phyloP scores from a whole-genome alignment of 345 rosid species.

The Euphorbia tirucalli region DNA sequence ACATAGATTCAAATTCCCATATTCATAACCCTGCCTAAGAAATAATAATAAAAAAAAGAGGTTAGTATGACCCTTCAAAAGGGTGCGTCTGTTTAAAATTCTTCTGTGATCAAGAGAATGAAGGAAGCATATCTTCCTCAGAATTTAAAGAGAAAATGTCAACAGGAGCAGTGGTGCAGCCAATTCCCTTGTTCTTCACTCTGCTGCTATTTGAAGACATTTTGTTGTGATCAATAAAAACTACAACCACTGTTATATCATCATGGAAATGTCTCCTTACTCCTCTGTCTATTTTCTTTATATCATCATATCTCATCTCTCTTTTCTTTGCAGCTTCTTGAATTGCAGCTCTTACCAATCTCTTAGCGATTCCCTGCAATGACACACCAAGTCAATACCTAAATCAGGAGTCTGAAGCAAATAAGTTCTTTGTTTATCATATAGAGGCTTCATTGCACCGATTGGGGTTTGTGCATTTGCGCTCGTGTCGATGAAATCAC shows the following conservation, averaged over 20 bases:
- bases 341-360: slow-evolving; percentile 35
- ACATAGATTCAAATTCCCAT: background rate
- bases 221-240: slow-evolving; percentile 52
- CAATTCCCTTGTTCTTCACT: slow-evolving; percentile 26
- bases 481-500: no score
- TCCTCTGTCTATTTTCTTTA: slow-evolving; percentile 28
- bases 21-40: background rate
- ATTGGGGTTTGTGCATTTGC: no score
- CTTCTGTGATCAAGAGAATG: no score
- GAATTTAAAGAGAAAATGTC: slow-evolving; percentile 68
- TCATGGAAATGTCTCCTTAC: slow-evolving; percentile 32
- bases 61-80: background rate
- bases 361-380: slow-evolving; percentile 34
- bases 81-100: no score
- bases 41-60: background rate
- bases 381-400: background rate
- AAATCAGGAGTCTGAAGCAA: background rate
- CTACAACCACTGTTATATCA: slow-evolving; percentile 32
- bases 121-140: slow-evolving; percentile 33
- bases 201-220: slow-evolving; percentile 22
- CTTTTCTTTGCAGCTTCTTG: slow-evolving; percentile 33
- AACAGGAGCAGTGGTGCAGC: slow-evolving; percentile 61
- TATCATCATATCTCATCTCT: slow-evolving; percentile 33
- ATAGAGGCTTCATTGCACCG: no score
- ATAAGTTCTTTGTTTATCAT: no score